A percentile compares a stretch with the other conserved stretches of the same genome.
Evolutionary conservation across 148 eudicot genomes (phyloP).

Genomic region (Chenopodium suecicum): DNA sequence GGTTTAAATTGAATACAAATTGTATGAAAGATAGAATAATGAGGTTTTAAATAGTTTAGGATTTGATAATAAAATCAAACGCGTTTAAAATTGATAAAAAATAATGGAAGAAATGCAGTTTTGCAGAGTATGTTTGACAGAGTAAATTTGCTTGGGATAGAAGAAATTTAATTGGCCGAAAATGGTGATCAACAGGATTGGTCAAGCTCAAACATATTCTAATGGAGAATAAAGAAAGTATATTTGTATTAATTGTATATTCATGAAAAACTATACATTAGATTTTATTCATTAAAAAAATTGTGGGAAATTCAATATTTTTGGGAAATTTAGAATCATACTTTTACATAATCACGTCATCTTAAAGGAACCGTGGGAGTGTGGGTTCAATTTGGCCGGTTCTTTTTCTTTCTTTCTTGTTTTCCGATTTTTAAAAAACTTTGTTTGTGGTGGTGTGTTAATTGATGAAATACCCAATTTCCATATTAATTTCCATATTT

Average conservation of each 20-base stretch:
- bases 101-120: not conserved
- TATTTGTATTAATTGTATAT: not conserved
- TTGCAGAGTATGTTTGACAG: not conserved
- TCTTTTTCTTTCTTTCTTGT: too few species aligned
- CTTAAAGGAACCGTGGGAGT: too few species aligned
- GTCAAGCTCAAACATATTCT: not conserved
- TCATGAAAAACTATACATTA: too few species aligned
- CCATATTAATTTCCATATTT: too few species aligned
- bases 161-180: constrained; percentile 10
- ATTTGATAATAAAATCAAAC: not conserved
- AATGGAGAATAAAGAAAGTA: not conserved
- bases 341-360: too few species aligned
- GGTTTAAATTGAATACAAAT: not conserved
- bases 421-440: too few species aligned
- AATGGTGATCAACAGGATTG: not conserved
- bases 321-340: too few species aligned
- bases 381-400: too few species aligned
- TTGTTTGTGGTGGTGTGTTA: too few species aligned
- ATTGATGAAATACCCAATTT: too few species aligned
- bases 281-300: too few species aligned
- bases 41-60: not conserved
- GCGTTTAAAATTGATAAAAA: not conserved
- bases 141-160: not conserved
- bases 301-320: too few species aligned
- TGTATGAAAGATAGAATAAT: not conserved